Conservation (phyloP, 768 basidiomycete species). For the Mycena belliarum region DNA sequence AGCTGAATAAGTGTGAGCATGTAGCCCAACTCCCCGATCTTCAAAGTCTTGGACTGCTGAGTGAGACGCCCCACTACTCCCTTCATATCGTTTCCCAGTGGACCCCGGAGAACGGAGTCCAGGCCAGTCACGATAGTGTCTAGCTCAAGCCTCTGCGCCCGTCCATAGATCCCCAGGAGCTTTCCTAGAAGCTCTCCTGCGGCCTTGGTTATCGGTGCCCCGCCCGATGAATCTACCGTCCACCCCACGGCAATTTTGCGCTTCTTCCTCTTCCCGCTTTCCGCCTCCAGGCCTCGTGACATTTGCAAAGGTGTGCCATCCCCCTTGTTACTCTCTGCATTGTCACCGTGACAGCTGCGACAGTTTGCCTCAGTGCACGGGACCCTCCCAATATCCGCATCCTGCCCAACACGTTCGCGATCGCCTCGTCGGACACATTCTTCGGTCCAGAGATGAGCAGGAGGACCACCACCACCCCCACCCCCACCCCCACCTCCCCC, state of each 20-base stretch:
- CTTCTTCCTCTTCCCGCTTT: not conserved
- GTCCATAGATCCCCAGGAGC: not conserved
- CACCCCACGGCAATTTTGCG: not conserved
- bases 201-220: not conserved
- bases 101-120: too few species aligned
- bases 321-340: not conserved
- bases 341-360: not conserved
- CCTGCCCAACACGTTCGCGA: not conserved
- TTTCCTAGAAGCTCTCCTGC: not conserved
- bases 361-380: not conserved
- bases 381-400: not conserved
- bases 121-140: not conserved
- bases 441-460: not conserved
- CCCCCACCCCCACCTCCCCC: not conserved
- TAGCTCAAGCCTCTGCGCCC: not conserved
- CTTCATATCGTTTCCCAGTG: not conserved
- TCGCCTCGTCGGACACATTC: not conserved
- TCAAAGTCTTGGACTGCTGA: not conserved
- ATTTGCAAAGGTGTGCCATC: too few species aligned
- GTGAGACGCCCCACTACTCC: not conserved
- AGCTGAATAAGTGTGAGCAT: not conserved
- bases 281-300: too few species aligned
- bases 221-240: not conserved
- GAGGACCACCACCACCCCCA: not conserved
- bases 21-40: not conserved